Evolutionary conservation across 2,329 filamentous ascomycete genomes (phyloP).

Genomic region (Aspergillus sp.): DNA sequence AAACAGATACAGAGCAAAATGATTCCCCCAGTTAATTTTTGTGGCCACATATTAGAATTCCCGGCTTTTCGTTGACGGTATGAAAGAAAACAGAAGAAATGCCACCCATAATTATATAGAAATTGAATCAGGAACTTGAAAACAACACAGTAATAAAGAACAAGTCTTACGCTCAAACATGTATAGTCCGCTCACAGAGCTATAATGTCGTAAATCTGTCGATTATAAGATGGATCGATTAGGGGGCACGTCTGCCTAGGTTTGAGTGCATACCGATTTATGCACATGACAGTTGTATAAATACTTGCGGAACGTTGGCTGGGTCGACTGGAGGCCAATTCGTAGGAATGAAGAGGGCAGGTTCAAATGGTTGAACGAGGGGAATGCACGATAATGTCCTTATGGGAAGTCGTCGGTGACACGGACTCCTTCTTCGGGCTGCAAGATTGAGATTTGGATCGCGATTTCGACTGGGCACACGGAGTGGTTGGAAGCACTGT

Average conservation of each 20-base stretch:
- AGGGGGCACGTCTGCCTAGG: background rate
- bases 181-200: conserved; percentile 3
- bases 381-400: conserved; percentile 30
- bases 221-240: too few species aligned
- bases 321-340: background rate
- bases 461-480: conserved; percentile 12
- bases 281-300: background rate
- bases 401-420: conserved; percentile 32
- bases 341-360: background rate
- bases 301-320: background rate
- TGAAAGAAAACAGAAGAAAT: background rate
- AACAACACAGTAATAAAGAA: conserved; percentile 1
- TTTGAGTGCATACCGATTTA: background rate
- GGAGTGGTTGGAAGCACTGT: conserved; percentile 25
- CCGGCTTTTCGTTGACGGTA: too few species aligned
- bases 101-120: background rate
- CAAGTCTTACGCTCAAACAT: background rate
- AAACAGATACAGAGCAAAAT: conserved; percentile 17
- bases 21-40: conserved; percentile 1
- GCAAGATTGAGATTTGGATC: conserved; percentile 23
- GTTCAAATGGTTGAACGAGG: conserved; percentile 25
- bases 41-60: background rate
- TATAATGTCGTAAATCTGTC: background rate
- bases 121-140: conserved; percentile 2
- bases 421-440: conserved; percentile 35